Evolutionary conservation across 345 rosid genomes (phyloP).

Genomic region (Bretschneidera sinensis): DNA sequence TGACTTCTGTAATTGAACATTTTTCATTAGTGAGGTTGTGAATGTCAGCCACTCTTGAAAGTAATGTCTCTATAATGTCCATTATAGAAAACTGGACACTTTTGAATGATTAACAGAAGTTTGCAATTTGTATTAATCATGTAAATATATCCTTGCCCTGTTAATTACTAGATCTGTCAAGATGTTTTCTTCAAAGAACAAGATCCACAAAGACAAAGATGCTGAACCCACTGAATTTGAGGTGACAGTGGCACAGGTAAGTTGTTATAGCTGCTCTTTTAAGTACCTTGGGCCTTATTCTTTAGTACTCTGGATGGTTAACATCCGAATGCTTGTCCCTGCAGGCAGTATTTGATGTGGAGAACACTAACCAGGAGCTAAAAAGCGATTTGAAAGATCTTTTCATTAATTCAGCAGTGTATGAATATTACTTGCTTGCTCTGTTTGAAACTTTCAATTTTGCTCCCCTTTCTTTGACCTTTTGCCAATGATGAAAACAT

Average conservation of each 20-base stretch:
- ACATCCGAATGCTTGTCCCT: neutral
- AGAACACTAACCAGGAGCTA: conserved; percentile 75
- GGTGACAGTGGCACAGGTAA: conserved; percentile 78
- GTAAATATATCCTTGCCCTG: neutral
- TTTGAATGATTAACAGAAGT: no score
- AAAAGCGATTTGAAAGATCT: conserved; percentile 84
- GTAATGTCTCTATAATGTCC: no score
- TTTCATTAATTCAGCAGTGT: conserved; percentile 73
- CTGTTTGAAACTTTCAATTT: neutral
- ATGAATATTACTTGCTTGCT: conserved; percentile 12
- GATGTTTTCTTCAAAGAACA: conserved; percentile 74
- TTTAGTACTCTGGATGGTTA: no score
- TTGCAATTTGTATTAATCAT: no score
- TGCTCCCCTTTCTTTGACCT: neutral
- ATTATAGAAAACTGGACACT: no score
- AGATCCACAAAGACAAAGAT: conserved; percentile 84
- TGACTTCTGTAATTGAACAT: no score
- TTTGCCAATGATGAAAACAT: neutral
- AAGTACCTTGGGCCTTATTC: neutral
- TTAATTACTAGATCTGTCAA: conserved; percentile 35
- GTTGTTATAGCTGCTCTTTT: neutral
- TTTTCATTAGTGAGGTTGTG: no score
- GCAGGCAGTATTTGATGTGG: conserved; percentile 80
- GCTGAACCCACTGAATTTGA: conserved; percentile 84
- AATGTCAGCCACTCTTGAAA: neutral